These are phyloP conservation scores for Caloboletus inedulis DNA, from an alignment of 1,284 basidiomycete species.

Conservation along the genomic window DNA sequence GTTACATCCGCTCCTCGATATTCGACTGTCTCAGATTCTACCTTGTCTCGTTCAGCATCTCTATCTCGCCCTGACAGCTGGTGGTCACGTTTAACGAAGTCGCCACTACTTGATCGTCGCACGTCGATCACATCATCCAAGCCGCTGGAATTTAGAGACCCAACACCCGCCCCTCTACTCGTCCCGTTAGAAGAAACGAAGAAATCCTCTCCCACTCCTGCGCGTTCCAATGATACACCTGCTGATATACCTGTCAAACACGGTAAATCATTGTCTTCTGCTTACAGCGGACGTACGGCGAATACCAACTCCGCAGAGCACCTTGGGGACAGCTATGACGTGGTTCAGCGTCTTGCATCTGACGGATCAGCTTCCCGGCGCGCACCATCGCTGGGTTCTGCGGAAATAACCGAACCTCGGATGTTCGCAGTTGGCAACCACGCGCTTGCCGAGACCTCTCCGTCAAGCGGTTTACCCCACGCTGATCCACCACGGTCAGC, in stretches of 20 bases:
- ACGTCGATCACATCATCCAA: conserved; percentile 42
- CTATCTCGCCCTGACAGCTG: conserved; percentile 43
- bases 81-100: conserved; percentile 46
- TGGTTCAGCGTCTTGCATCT: conserved; percentile 55
- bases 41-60: conserved; percentile 30
- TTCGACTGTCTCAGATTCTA: conserved; percentile 24
- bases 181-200: conserved; percentile 52
- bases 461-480: conserved; percentile 8
- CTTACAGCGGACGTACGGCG: conserved; percentile 54
- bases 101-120: conserved; percentile 42
- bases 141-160: conserved; percentile 65
- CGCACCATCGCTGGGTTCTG: conserved; percentile 24
- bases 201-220: conserved; percentile 35
- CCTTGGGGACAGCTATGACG: conserved; percentile 62
- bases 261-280: conserved; percentile 47
- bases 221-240: conserved; percentile 14
- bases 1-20: conserved; percentile 11
- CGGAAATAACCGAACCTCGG: conserved; percentile 24
- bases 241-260: conserved; percentile 28
- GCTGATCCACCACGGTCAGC: conserved; percentile 18
- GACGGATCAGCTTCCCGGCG: conserved; percentile 29
- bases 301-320: conserved; percentile 64
- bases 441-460: conserved; percentile 11
- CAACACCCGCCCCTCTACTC: conserved; percentile 63
- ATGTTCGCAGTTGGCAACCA: conserved; percentile 11